Base-by-base conservation (phyloP, 371 early-diverging fungal genomes). In the Mortierella sp. region DNA sequence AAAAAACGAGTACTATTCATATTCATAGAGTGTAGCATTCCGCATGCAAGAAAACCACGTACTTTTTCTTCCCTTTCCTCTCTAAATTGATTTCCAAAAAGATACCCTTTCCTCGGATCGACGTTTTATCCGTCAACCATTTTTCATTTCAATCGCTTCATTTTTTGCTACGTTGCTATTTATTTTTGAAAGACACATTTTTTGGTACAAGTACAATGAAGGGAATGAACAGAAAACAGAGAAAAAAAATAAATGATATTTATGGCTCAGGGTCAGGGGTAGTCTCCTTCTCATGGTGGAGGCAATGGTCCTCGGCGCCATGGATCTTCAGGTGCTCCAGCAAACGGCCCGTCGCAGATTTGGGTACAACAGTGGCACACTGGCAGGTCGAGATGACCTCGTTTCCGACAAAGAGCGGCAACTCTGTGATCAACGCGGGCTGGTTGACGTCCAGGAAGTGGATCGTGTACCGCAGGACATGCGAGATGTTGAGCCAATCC, bases 351-450 rank as follows among this genome's bases (percentile, higher is more conserved):
- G 71, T 52, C 0, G 74, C 50, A 19, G 63, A 19, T 24, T 74
- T 67, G 13, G 71, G 71, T 26, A 44, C 50, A 1, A 79, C 55
- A 1, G 52, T 31, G 5, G 74, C 48, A 34, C 68, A 58, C 29
- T 45, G 47, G 7, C 43, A 43, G 61, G 68, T 69, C 6, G 69
- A 53, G 10, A 77, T 64, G n/a, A 74, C 75, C 24, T 77, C 78
- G 58, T 82, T 82, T 1, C 73, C 79, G 1, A 83, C 83, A 70
- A 73, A 83, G 34, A 83, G 31, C 3, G 83, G 83, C 24, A 83
- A 22, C 53, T 78, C 78, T 45, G 83, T 64, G 44, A 44, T 75
- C 41, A 83, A 16, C 2, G 76, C 66, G 8, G 73, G 66, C n/a
- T 69, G 76, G 40, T 64, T 41, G 2, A 75, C 76, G 44, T 83